These are phyloP conservation scores for Euphorbia lathyris DNA, from an alignment of 345 rosid genomes.

Conservation along the genomic window DNA sequence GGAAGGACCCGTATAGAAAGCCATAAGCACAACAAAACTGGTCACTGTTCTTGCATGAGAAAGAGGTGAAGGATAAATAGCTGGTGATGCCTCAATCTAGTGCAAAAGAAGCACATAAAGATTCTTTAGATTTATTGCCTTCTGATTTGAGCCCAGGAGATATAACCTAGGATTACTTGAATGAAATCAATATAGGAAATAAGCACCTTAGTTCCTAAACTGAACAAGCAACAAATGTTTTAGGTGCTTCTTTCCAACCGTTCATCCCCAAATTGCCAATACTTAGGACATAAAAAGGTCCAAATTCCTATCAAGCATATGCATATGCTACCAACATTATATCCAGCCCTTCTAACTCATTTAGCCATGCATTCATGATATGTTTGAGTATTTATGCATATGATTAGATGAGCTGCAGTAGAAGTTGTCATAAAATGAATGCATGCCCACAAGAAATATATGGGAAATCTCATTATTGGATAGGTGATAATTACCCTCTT, in stretches of 20 bases:
- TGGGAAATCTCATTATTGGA: not conserved
- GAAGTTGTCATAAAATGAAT: not conserved
- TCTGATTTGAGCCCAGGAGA: not conserved
- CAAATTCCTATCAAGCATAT: slow-evolving; percentile 5
- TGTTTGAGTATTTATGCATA: not conserved
- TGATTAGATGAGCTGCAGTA: not conserved
- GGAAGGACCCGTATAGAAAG: too few species aligned
- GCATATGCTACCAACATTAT: not conserved
- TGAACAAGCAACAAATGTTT: not conserved
- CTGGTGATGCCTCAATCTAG: not conserved
- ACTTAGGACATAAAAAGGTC: not conserved
- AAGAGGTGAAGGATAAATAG: not conserved
- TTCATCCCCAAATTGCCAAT: not conserved
- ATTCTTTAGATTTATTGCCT: not conserved
- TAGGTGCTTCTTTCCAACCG: not conserved
- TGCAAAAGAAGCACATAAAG: not conserved
- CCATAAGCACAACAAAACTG: too few species aligned
- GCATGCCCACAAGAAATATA: not conserved
- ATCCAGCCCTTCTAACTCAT: not conserved
- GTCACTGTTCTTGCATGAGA: too few species aligned
- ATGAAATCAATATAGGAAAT: not conserved
- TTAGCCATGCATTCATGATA: not conserved
- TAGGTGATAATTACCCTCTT: slow-evolving; percentile 40
- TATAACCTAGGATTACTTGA: not conserved
- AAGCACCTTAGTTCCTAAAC: not conserved